Evolutionary conservation across 169 alveolate genomes (phyloP).

Genomic region (Plasmodium malariae): DNA sequence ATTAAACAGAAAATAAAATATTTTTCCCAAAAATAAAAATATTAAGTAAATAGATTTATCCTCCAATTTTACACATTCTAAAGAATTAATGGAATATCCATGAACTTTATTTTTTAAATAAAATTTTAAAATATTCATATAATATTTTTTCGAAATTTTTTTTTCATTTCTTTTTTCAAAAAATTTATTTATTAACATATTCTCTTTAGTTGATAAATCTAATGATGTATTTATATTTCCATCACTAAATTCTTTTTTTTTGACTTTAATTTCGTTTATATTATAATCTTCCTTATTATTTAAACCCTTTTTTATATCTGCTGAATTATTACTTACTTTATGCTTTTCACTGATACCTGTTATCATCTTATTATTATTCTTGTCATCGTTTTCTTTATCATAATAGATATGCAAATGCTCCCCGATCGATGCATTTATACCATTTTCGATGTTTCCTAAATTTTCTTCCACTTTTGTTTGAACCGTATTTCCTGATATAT

Average conservation of each 20-base stretch:
- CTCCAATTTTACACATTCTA: constrained; percentile 23
- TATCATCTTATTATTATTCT: not conserved
- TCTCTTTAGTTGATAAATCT: not conserved
- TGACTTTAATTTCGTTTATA: constrained; percentile 20
- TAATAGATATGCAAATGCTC: not conserved
- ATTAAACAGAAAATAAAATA: constrained; percentile 34
- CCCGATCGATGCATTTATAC: not conserved
- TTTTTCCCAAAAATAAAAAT: constrained; percentile 66
- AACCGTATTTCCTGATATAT: too few relatives aligned
- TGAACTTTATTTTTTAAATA: constrained; percentile 43
- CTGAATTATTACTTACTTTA: not conserved
- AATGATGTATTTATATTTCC: constrained; percentile 5
- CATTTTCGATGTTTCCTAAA: not conserved
- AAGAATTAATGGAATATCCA: constrained; percentile 25
- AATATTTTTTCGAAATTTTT: constrained; percentile 60
- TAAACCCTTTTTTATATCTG: not conserved
- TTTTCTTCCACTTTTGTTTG: not conserved
- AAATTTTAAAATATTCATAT: constrained; percentile 41
- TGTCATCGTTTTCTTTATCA: not conserved
- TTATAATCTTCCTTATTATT: not conserved
- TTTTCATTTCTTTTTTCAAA: constrained; percentile 19
- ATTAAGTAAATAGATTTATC: constrained; percentile 56
- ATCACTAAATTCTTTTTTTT: constrained; percentile 29
- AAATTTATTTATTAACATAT: constrained; percentile 20
- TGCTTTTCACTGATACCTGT: not conserved